Base-by-base conservation (phyloP, 805 yeast genomes). In the Danielozyma ontarioensis region DNA sequence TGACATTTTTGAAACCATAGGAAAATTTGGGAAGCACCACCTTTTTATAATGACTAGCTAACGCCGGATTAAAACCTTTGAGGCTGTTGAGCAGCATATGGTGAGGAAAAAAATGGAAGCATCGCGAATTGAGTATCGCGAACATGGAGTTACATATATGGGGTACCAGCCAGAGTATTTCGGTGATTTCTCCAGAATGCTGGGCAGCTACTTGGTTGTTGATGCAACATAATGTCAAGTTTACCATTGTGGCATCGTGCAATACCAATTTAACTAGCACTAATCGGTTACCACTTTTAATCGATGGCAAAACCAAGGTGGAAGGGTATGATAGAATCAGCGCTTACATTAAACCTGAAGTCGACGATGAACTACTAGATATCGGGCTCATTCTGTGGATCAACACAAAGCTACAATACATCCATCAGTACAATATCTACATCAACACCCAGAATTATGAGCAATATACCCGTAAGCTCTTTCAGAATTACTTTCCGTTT, bases 381-480 rank as follows among this genome's bases (percentile, higher is more conserved):
- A 53, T 56, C 28, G 74, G 78, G 0, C 48, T 77, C 21, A 42
- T 70, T 17, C 59, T 67, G 25, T 68, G 59, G 34, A 50, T 74
- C 10, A 48, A 55, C 10, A 61, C 62, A 17, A 67, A 70, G 16
- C 40, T 79, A 23, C 56, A 61, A 10, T 50, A 57, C n/a, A 57
- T 79, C 27, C 73, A 79, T 24, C 70, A 70, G 35, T 81, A 80
- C 50, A 74, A 76, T 32, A 53, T 78, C 23, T 80, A 72, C 43
- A 55, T 79, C 29, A 73, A 78, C 45, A 64, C 69, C 17, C 57
- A 53, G 13, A 82, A 83, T 51, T 83, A 80, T 53, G 82, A 76
- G 37, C 51, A 62, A 10, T 78, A 69, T 44, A 74, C 87, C 3
- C 64, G 85, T 39, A 70, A 71, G 15, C 45, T 71, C 13, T 80